Evolutionary conservation across 2,329 filamentous ascomycete species (phyloP), one percentile per base, ranked within the genome.

Genomic region (Neofusicoccum parvum): DNA sequence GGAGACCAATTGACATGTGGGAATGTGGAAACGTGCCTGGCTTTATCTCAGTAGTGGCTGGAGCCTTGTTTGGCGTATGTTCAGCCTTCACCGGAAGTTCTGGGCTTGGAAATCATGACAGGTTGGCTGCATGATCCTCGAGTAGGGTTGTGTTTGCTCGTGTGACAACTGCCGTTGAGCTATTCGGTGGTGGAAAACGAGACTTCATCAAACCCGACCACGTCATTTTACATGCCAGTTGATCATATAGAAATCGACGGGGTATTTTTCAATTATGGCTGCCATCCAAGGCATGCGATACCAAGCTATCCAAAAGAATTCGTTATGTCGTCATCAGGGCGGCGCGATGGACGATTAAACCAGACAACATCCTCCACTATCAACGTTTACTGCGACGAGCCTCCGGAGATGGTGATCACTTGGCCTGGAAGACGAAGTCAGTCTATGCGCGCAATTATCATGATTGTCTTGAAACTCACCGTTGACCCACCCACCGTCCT

Each of bases 401-500:
- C 77, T 51, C 77, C 77, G 14, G 77, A 79, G 56, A 79, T 78
- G 23, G 77, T 79, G 63, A 79, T 70, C 27, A 79, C 75, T 68
- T 79, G 77, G 32, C 77, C 77, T 73, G 34, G 5, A 59, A 15
- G 50, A 54, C 10, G 5, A 56, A 67, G 60, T 51, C 27, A 72
- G 64, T 46, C 12, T 23, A 34, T n/a, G 39, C n/a, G 14, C n/a
- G 14, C 15, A n/a, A 7, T 23, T n/a, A 12, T 2, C 27, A 41
- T 7, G 36, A 14, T 7, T 43, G 3, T 36, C 23, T 23, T 23
- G 15, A 20, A 50, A 67, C 72, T 62, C 68, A 72, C 73, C 74
- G 51, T 78, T 79, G 7, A 80, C 71, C 78, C 78, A 80, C 3
- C 76, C 77, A 39, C 76, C 76, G 65, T 80, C 78, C 46, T 76